Base-by-base conservation (phyloP, 2,329 filamentous ascomycete species). In the Colletotrichum lentis region DNA sequence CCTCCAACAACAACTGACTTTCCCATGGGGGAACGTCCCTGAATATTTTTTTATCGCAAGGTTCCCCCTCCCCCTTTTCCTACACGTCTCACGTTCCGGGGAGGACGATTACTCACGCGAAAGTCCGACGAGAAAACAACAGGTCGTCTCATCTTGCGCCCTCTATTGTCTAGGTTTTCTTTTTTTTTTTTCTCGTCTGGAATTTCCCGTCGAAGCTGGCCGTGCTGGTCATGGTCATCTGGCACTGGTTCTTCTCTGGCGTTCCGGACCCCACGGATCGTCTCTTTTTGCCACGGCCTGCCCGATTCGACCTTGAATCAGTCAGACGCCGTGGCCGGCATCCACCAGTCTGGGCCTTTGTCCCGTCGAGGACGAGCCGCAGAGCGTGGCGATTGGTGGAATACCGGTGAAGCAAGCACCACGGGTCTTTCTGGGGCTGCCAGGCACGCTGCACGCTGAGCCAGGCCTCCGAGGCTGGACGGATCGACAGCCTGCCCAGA, bases 191-290 rank as follows among this genome's bases (percentile, higher is more conserved):
- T n/a, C n/a, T n/a, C n/a, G n/a, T 58, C 55, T 50, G 18, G 44
- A 52, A 41, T 52, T 39, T 39, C 64, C 39, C 43, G 14, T 63
- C 10, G 58, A 66, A 62, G 47, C 54, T 16, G 22, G 39, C n/a
- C n/a, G 12, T 39, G 31, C 52, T 11, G n/a, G 31, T 54, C 50
- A 16, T 54, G 20, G n/a, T 12, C n/a, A 22, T 11, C 31, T 37
- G n/a, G 52, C 3, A 20, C 22, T 46, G 49, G 49, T 24, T 8
- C 31, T 64, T 60, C 58, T 52, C 24, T 59, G 58, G 39, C 50
- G 60, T 61, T 70, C 67, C 60, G 70, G 63, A 44, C 69, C 72
- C 71, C 60, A 69, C 69, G 72, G 66, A 64, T 72, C 69, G 60
- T 64, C 52, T 50, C 56, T 52, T 57, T 60, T 57, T 67, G 72